Conservation (phyloP, 495 filamentous ascomycete genomes). For the Trichoderma erinaceum region DNA sequence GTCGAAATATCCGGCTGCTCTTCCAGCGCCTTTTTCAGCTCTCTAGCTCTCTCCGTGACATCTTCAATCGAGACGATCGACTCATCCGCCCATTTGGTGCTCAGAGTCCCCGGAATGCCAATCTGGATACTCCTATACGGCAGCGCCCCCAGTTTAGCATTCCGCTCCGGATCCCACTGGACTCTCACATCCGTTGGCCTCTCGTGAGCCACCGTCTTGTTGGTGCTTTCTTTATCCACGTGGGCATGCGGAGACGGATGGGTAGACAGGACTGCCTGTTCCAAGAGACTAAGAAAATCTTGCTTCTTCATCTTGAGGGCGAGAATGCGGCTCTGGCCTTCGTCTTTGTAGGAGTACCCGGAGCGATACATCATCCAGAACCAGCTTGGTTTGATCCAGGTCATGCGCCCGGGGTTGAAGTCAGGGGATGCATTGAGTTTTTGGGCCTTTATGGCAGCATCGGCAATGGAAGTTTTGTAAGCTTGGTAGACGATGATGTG, state of each 20-base stretch:
- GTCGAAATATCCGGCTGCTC: conserved; percentile 27
- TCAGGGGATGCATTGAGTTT: conserved; percentile 45
- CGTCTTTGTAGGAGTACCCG: conserved; percentile 48
- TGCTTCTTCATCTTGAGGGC: conserved; percentile 44
- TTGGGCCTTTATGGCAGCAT: conserved; percentile 46
- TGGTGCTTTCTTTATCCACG: not conserved
- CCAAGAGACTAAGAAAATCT: conserved; percentile 39
- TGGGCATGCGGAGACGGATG: not conserved
- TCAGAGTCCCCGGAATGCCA: conserved; percentile 43
- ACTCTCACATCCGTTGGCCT: conserved; percentile 41
- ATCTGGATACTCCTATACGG: conserved; percentile 54
- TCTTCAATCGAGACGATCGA: conserved; percentile 52
- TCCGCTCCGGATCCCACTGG: conserved; percentile 60
- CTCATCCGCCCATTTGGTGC: conserved; percentile 41
- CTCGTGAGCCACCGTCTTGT: conserved; percentile 20
- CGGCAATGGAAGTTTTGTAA: conserved; percentile 48
- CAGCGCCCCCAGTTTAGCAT: conserved; percentile 34
- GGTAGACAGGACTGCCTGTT: conserved; percentile 22
- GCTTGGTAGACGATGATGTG: conserved; percentile 62
- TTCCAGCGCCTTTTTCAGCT: conserved; percentile 40
- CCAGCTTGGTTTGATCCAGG: conserved; percentile 63
- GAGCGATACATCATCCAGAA: conserved; percentile 60
- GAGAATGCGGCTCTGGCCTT: conserved; percentile 46
- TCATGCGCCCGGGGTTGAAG: conserved; percentile 53
- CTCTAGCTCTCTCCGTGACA: conserved; percentile 48